Evolutionary conservation across 2,329 filamentous ascomycete species (phyloP).

Genomic region (Canariomyces notabilis): DNA sequence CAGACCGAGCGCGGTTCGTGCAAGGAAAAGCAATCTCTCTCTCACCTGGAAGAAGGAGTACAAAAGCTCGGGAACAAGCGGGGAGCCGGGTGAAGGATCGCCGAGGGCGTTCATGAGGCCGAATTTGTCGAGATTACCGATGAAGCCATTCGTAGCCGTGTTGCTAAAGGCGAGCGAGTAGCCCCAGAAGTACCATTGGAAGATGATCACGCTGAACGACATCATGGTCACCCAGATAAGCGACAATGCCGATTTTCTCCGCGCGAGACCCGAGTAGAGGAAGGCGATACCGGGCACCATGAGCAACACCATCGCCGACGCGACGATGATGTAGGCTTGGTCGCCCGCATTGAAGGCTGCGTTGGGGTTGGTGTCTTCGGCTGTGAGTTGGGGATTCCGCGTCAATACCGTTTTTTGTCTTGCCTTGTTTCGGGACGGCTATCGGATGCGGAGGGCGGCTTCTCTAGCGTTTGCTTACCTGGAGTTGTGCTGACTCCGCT

Average conservation of each 20-base stretch:
- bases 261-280: conserved; percentile 94
- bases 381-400: conserved; percentile 43
- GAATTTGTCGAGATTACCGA: conserved; percentile 85
- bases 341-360: conserved; percentile 93
- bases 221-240: conserved; percentile 98
- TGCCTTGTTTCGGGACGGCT: not conserved
- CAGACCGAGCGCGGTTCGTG: not conserved
- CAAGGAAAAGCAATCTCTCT: not conserved
- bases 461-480: conserved; percentile 7
- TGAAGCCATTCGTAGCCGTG: conserved; percentile 79
- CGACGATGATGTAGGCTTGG: conserved; percentile 86
- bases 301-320: conserved; percentile 87
- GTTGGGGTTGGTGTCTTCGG: conserved; percentile 81
- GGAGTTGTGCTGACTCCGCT: conserved; percentile 9
- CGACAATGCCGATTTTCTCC: conserved; percentile 92
- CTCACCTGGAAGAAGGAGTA: conserved; percentile 89
- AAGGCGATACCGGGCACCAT: conserved; percentile 98
- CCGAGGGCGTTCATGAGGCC: conserved; percentile 81
- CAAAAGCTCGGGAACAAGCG: conserved; percentile 80
- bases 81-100: conserved; percentile 79
- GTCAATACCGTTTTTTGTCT: not conserved
- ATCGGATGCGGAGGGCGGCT: not conserved
- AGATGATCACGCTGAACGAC: conserved; percentile 82
- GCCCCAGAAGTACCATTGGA: conserved; percentile 99
- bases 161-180: conserved; percentile 91